A percentile compares a stretch with the other conserved stretches of the same genome.
Conservation (phyloP, 2,329 filamentous ascomycete genomes). For the Dactylonectria macrodidyma region DNA sequence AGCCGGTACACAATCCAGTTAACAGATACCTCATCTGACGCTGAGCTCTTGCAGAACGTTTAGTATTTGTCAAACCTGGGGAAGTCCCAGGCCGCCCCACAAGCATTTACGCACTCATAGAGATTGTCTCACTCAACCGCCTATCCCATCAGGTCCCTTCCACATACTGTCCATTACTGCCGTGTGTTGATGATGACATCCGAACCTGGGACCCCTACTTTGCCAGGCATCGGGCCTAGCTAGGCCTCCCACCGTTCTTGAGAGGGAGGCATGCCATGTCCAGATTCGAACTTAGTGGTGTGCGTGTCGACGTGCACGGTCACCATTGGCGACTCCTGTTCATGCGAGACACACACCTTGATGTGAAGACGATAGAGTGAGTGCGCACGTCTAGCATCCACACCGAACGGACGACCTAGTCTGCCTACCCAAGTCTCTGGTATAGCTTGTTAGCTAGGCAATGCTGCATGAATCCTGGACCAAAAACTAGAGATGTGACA, state of each 20-base stretch:
- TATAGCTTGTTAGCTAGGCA: constrained; percentile 1
- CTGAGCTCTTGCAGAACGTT: too few relatives aligned
- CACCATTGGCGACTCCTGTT: constrained; percentile 24
- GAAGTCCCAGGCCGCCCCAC: too few relatives aligned
- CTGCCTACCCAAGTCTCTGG: constrained; percentile 5
- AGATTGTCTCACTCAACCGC: background rate
- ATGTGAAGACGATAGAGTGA: constrained; percentile 5
- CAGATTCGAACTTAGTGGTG: background rate
- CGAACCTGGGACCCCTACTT: constrained; percentile 1
- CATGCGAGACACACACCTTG: constrained; percentile 2
- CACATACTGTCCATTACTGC: background rate
- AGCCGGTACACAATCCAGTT: background rate
- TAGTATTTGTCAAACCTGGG: too few relatives aligned
- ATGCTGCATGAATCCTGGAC: constrained; percentile 13
- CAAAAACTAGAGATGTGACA: constrained; percentile 12
- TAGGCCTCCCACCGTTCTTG: background rate
- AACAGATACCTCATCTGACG: too few relatives aligned
- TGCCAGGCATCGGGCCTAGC: background rate
- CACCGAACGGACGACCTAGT: background rate
- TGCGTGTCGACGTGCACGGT: constrained; percentile 24
- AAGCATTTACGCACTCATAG: too few relatives aligned
- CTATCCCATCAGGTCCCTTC: constrained; percentile 7
- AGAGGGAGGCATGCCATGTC: background rate
- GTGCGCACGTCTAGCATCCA: background rate
- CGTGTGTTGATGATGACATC: background rate